Percentiles rank a stretch among this genome's conserved stretches.
Conservation (phyloP, 139 green algal genomes). For the Coelastrella sp. region DNA sequence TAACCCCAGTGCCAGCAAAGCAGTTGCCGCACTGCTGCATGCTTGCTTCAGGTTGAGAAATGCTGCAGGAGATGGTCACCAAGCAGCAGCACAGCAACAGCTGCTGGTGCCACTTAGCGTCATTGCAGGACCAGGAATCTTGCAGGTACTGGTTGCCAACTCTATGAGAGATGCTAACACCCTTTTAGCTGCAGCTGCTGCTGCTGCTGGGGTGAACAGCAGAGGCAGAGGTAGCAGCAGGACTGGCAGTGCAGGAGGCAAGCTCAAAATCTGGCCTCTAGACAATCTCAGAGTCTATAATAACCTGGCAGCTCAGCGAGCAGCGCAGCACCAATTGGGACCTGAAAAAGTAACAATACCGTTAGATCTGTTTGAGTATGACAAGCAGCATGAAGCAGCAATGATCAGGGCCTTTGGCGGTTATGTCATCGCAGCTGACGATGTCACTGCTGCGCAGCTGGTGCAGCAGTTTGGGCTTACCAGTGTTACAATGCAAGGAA, state of each 20-base stretch:
- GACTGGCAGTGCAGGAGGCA: not conserved
- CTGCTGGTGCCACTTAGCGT: constrained; percentile 48
- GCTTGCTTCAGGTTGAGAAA: constrained; percentile 42
- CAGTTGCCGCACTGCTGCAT: constrained; percentile 7
- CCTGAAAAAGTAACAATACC: constrained; percentile 38
- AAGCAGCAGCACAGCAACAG: not conserved
- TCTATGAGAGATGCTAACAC: constrained; percentile 2
- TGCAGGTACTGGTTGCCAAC: constrained; percentile 43
- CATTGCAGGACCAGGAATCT: constrained; percentile 41
- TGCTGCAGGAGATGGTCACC: not conserved
- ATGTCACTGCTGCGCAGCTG: constrained; percentile 54
- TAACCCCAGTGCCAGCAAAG: not conserved
- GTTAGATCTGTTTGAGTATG: constrained; percentile 49
- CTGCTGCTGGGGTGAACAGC: not conserved
- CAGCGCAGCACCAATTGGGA: constrained; percentile 47
- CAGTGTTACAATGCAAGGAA: constrained; percentile 54
- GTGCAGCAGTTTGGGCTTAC: constrained; percentile 39
- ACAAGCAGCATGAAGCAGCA: constrained; percentile 19
- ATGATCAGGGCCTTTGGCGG: constrained; percentile 60
- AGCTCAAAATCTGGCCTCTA: constrained; percentile 60
- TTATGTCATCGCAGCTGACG: constrained; percentile 58
- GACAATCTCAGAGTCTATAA: constrained; percentile 46
- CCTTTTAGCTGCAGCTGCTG: constrained; percentile 22
- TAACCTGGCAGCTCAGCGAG: constrained; percentile 25
- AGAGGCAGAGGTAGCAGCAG: constrained; percentile 13